Conservation (phyloP, 306 rosid species). For the Prinsepia uniflora region DNA sequence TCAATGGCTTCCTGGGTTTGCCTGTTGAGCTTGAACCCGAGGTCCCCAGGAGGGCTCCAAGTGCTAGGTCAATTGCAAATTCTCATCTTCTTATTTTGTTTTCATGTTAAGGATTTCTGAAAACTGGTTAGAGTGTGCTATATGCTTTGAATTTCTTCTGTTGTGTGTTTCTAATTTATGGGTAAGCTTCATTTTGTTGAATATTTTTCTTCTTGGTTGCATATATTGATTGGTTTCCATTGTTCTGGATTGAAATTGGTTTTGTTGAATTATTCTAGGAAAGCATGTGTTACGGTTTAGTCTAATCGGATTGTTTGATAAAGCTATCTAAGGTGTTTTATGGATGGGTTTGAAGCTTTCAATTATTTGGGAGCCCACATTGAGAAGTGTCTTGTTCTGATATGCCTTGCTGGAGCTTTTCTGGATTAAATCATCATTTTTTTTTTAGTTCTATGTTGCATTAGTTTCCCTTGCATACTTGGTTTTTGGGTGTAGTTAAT, state of each 20-base stretch:
- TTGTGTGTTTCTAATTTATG: neutral
- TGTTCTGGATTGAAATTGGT: conserved; percentile 1
- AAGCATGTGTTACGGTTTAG: conserved; percentile 10
- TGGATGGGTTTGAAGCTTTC: conserved; percentile 6
- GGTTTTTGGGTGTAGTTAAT: too few species aligned
- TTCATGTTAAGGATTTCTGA: neutral
- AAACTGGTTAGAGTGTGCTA: neutral
- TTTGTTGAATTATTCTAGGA: neutral
- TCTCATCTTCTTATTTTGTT: neutral
- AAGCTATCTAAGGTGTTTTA: neutral
- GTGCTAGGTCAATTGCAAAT: conserved; percentile 65
- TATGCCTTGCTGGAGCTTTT: conserved; percentile 13
- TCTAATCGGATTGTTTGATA: conserved; percentile 2
- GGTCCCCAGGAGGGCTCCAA: conserved; percentile 87
- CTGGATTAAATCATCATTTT: neutral
- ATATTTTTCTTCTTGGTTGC: neutral
- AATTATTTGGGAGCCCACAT: conserved; percentile 10
- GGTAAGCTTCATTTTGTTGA: neutral
- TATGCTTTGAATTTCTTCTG: neutral
- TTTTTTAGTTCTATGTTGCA: neutral
- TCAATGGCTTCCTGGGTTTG: conserved; percentile 95
- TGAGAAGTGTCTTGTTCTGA: conserved; percentile 1
- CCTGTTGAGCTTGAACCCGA: conserved; percentile 96
- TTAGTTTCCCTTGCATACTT: conserved; percentile 4
- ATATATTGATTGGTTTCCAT: neutral